Conservation (phyloP, 371 early-diverging fungal genomes). For the Choanephora cucurbitarum region DNA sequence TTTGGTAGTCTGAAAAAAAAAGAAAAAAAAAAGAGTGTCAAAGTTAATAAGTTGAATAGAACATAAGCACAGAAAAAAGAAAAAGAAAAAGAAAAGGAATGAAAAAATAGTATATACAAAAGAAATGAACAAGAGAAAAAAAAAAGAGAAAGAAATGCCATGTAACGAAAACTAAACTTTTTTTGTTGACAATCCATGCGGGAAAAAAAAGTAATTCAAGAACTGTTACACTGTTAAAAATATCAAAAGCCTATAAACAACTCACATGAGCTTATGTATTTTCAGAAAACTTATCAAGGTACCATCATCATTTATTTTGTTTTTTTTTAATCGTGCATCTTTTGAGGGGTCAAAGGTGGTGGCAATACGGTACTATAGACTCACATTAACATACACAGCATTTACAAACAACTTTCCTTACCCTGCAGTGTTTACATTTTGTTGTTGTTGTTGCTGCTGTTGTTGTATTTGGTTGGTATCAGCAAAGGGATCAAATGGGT, state of each 20-base stretch:
- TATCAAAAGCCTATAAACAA: background rate
- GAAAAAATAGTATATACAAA: background rate
- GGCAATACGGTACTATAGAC: constrained; percentile 20
- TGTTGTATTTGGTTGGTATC: constrained; percentile 25
- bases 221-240: constrained; percentile 9
- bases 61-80: background rate
- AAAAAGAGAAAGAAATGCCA: constrained; percentile 11
- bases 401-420: too few species aligned
- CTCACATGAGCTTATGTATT: background rate
- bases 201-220: background rate
- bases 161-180: background rate
- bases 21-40: background rate
- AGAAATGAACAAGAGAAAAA: background rate
- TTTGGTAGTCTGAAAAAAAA: too few species aligned
- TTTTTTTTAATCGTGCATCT: constrained; percentile 38
- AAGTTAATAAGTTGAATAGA: background rate
- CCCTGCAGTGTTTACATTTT: constrained; percentile 30
- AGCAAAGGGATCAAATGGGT: constrained; percentile 51
- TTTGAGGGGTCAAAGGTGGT: constrained; percentile 47
- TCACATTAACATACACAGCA: background rate
- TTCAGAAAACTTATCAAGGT: background rate
- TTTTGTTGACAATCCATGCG: constrained; percentile 21
- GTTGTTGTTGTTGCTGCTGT: constrained; percentile 5
- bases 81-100: constrained; percentile 6
- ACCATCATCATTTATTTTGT: constrained; percentile 14